Evolutionary conservation across 768 basidiomycete species (phyloP).

Genomic region (Boletus tylopilopsis): DNA sequence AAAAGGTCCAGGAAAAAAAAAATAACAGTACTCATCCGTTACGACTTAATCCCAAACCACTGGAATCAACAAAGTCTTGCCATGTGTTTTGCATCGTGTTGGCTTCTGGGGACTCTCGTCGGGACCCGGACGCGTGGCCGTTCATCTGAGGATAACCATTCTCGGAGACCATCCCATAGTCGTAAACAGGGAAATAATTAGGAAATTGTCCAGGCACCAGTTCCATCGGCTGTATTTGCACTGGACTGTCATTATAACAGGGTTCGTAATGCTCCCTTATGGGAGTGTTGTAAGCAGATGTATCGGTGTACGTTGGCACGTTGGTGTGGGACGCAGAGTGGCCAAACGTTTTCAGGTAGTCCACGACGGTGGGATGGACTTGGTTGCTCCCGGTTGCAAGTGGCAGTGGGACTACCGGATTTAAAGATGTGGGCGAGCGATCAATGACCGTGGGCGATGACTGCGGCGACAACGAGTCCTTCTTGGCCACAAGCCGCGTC

Average conservation of each 20-base stretch:
- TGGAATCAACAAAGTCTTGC: slow-evolving; percentile 54
- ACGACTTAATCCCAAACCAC: slow-evolving; percentile 20
- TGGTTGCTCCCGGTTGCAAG: slow-evolving; percentile 48
- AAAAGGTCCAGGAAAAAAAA: background rate
- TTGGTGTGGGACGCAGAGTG: slow-evolving; percentile 23
- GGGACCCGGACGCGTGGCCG: slow-evolving; percentile 32
- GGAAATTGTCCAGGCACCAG: slow-evolving; percentile 44
- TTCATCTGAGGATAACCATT: slow-evolving; percentile 37
- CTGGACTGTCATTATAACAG: slow-evolving; percentile 18
- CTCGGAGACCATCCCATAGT: slow-evolving; percentile 47
- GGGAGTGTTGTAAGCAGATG: slow-evolving; percentile 25
- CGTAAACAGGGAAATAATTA: slow-evolving; percentile 73
- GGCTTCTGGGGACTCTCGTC: slow-evolving; percentile 49
- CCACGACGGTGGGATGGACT: slow-evolving; percentile 60
- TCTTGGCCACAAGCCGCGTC: slow-evolving; percentile 61
- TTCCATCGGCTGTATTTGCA: slow-evolving; percentile 30
- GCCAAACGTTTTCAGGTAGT: slow-evolving; percentile 65
- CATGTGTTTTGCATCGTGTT: slow-evolving; percentile 59
- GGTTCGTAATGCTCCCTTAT: slow-evolving; percentile 23
- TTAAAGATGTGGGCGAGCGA: slow-evolving; percentile 65
- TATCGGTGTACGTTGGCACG: slow-evolving; percentile 22
- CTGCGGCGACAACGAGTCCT: slow-evolving; percentile 52
- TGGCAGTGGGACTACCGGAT: slow-evolving; percentile 71
- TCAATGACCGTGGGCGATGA: slow-evolving; percentile 42
- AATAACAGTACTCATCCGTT: slow-evolving; percentile 4